These are phyloP conservation scores for Lotmaria passim DNA, from an alignment of 208 protist species.

Conservation along the genomic window DNA sequence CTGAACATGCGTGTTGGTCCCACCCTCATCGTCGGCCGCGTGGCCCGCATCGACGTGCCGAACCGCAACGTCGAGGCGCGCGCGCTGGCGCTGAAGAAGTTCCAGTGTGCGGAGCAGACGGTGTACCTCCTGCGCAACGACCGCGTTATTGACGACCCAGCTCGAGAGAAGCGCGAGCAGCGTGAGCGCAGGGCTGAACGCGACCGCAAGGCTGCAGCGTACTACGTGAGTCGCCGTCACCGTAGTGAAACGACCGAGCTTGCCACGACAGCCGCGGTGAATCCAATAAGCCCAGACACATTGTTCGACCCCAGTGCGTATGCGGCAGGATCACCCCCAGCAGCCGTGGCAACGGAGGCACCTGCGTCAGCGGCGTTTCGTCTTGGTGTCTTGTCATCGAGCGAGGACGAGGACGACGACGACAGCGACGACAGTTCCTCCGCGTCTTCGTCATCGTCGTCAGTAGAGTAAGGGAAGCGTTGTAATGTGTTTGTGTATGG, in stretches of 20 bases:
- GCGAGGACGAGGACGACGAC: conserved; percentile 59
- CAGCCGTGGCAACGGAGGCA: conserved; percentile 6
- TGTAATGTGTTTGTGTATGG: too few species aligned
- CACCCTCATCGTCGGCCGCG: conserved; percentile 76
- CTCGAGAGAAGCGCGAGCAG: conserved; percentile 21
- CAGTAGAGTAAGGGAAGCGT: conserved; percentile 6
- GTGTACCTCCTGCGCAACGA: conserved; percentile 91
- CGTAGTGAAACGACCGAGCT: neutral
- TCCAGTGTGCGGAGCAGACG: conserved; percentile 69
- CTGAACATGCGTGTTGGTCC: conserved; percentile 87
- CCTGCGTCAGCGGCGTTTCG: conserved; percentile 16
- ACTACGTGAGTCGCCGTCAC: conserved; percentile 11
- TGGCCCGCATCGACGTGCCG: conserved; percentile 83
- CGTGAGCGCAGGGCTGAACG: conserved; percentile 8
- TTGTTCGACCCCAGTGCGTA: conserved; percentile 26
- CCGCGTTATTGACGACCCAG: conserved; percentile 83
- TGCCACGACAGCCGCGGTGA: neutral
- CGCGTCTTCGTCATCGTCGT: conserved; percentile 9
- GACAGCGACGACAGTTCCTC: conserved; percentile 26
- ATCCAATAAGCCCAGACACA: conserved; percentile 17
- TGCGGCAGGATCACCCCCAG: neutral
- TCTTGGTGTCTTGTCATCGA: conserved; percentile 72
- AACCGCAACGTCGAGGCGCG: conserved; percentile 86
- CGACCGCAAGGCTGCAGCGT: neutral
- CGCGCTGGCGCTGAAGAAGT: conserved; percentile 75